phyloP scores from a whole-genome alignment of 2,329 filamentous ascomycete genomes.

The Colletotrichum spaethianum region DNA sequence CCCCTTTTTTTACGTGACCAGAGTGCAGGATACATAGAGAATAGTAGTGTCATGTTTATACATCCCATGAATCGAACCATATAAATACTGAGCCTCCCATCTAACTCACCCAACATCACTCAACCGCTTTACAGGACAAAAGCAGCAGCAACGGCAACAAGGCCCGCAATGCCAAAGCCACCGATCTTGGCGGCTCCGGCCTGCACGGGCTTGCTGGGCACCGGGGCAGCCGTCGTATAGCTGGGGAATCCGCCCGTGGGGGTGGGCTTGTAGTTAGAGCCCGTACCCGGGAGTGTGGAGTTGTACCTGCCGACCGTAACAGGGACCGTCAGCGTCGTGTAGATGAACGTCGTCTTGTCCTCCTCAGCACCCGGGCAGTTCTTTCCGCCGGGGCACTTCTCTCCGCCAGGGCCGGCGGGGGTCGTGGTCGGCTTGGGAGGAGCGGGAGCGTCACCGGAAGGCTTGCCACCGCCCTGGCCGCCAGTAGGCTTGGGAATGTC shows the following conservation, averaged over 20 bases:
- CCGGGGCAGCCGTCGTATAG: conserved; percentile 46
- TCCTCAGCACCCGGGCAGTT: conserved; percentile 10
- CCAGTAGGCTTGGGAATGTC: conserved; percentile 1
- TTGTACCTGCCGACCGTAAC: conserved; percentile 32
- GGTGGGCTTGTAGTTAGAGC: conserved; percentile 22
- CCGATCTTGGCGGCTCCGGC: conserved; percentile 39
- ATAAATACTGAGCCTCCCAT: background rate
- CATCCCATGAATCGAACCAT: conserved; percentile 1
- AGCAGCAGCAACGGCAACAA: conserved; percentile 43
- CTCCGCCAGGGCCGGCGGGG: background rate
- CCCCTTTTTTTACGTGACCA: background rate
- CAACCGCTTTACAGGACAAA: conserved; percentile 24
- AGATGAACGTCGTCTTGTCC: conserved; percentile 10
- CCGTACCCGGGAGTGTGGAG: conserved; percentile 31
- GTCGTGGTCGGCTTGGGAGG: conserved; percentile 24
- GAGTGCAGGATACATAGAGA: conserved; percentile 11
- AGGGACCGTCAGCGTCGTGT: conserved; percentile 32
- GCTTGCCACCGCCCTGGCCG: conserved; percentile 3
- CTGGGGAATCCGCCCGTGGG: conserved; percentile 15
- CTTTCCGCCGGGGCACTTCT: conserved; percentile 12
- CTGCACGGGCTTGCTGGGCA: conserved; percentile 37
- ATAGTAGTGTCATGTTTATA: conserved; percentile 5
- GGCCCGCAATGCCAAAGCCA: conserved; percentile 29
- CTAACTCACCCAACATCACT: background rate
- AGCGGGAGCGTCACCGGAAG: conserved; percentile 4